Conservation (phyloP, 2,329 filamentous ascomycete genomes). For the Torrubiella hemipterigena region DNA sequence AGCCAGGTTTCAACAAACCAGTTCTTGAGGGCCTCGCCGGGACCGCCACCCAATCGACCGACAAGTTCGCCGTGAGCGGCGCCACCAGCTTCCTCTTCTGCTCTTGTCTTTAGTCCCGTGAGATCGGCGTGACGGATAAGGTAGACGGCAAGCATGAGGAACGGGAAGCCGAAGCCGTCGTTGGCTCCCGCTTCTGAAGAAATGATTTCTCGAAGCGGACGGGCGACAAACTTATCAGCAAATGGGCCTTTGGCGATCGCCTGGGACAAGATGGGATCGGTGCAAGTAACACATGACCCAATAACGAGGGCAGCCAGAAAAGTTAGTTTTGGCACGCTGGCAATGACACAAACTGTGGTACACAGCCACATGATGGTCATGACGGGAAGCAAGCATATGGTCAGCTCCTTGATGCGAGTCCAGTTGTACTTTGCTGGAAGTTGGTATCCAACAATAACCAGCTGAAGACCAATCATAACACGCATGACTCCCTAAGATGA, state of each 20-base stretch:
- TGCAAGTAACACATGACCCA: constrained; percentile 48
- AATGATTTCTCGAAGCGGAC: constrained; percentile 46
- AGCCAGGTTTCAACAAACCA: constrained; percentile 50
- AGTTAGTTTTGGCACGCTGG: constrained; percentile 41
- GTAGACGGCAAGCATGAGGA: constrained; percentile 45
- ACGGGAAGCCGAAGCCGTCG: constrained; percentile 51
- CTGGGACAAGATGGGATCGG: constrained; percentile 50
- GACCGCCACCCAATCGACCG: constrained; percentile 38
- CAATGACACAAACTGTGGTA: constrained; percentile 42
- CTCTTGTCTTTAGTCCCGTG: constrained; percentile 10
- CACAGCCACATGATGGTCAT: constrained; percentile 53
- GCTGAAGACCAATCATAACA: constrained; percentile 50
- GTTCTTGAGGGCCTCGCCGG: constrained; percentile 37
- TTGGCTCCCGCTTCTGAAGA: constrained; percentile 50
- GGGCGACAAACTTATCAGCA: constrained; percentile 47
- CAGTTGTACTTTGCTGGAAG: constrained; percentile 43
- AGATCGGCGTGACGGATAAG: constrained; percentile 41
- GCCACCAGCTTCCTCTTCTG: constrained; percentile 1
- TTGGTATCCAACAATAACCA: constrained; percentile 52
- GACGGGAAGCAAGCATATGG: constrained; percentile 42
- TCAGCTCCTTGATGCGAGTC: constrained; percentile 38
- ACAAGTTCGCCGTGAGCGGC: constrained; percentile 18
- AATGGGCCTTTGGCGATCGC: constrained; percentile 45
- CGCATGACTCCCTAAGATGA: constrained; percentile 31
- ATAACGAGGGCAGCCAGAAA: constrained; percentile 44